Evolutionary conservation across 345 rosid species (phyloP).

Genomic region (Ceriops tagal): DNA sequence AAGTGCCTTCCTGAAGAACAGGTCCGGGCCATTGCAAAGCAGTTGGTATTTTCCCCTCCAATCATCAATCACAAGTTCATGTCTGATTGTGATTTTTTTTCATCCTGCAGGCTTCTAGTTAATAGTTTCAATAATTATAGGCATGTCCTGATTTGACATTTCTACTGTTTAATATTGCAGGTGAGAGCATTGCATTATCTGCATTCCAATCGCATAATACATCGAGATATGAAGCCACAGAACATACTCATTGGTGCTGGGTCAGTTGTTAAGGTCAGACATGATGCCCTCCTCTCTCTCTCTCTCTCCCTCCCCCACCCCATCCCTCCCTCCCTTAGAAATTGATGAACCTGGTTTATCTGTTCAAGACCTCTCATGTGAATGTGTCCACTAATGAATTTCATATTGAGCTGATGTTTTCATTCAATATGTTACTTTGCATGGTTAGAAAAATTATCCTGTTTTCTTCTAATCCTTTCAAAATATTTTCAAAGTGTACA

Average conservation of each 20-base stretch:
- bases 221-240: constrained; percentile 99
- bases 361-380: background rate
- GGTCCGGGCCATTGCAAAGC: constrained; percentile 98
- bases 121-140: background rate
- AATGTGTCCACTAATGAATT: background rate
- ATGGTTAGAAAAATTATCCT: no score
- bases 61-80: background rate
- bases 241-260: constrained; percentile 96
- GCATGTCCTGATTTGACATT: background rate
- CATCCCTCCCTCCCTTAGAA: background rate
- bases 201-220: constrained; percentile 97
- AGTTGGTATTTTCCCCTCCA: constrained; percentile 53
- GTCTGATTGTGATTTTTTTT: constrained; percentile 11
- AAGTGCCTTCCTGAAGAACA: constrained; percentile 96
- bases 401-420: no score
- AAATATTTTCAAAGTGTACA: background rate
- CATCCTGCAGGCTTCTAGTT: background rate
- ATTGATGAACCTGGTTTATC: background rate
- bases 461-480: background rate
- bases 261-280: constrained; percentile 76
- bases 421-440: no score
- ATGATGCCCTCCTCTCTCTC: background rate
- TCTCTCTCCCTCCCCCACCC: background rate
- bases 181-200: constrained; percentile 88
- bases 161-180: constrained; percentile 34